Evolutionary conservation across 139 green algal species (phyloP).

Genomic region (Auxenochlorella pyrenoidosa): DNA sequence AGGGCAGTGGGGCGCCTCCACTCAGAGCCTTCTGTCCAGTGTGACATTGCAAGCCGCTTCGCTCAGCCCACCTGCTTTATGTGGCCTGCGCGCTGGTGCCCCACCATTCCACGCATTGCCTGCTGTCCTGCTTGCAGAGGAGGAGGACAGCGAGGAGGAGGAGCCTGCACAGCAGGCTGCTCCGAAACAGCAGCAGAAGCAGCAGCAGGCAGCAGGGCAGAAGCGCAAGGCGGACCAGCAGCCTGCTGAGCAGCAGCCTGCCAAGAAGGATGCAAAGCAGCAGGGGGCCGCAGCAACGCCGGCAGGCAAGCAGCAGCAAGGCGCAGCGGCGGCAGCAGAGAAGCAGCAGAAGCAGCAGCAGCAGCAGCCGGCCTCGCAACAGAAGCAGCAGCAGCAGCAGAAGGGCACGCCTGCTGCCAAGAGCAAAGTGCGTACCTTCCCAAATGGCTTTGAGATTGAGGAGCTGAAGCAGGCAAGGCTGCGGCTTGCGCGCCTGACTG

Average conservation of each 20-base stretch:
- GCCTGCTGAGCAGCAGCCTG: slow-evolving; percentile 39
- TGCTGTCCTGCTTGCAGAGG: background rate
- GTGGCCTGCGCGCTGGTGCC: too few species aligned
- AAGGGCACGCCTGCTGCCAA: slow-evolving; percentile 4
- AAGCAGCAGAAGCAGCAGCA: slow-evolving; percentile 40
- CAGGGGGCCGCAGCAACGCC: slow-evolving; percentile 16
- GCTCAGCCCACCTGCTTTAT: background rate
- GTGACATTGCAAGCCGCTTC: background rate
- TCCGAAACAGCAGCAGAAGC: background rate
- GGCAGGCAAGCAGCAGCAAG: slow-evolving; percentile 12
- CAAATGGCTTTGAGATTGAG: slow-evolving; percentile 86
- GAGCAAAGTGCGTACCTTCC: slow-evolving; percentile 47
- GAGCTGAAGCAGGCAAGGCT: slow-evolving; percentile 58
- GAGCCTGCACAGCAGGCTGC: slow-evolving; percentile 7
- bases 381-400: slow-evolving; percentile 23
- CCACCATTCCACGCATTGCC: too few species aligned
- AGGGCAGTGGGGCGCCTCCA: too few species aligned
- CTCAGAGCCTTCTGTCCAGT: too few species aligned
- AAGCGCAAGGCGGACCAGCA: slow-evolving; percentile 37
- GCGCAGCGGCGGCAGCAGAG: background rate
- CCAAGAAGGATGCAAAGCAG: slow-evolving; percentile 48
- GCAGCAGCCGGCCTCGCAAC: too few species aligned
- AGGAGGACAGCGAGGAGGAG: slow-evolving; percentile 16
- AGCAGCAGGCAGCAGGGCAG: slow-evolving; percentile 20
- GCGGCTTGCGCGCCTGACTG: too few species aligned